These are phyloP conservation scores for Psidium guajava DNA, from an alignment of 345 rosid species.

Conservation along the genomic window DNA sequence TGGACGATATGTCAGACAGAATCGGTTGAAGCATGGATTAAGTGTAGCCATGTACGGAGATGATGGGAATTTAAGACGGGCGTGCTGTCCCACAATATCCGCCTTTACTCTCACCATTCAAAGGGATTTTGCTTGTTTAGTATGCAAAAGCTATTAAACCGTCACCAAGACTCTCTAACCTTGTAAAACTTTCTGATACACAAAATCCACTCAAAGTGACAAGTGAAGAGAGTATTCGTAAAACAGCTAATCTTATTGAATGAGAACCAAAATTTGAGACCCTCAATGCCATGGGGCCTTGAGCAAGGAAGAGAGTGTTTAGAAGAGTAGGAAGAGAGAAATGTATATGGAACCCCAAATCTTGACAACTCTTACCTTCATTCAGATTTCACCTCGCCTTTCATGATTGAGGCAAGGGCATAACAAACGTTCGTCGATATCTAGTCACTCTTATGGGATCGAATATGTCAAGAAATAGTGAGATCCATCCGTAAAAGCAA, in stretches of 20 bases:
- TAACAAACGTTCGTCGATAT: neutral
- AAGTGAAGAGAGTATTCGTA: neutral
- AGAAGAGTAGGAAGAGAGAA: fast-evolving
- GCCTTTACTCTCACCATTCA: neutral
- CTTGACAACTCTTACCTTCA: neutral
- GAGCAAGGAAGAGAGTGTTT: neutral
- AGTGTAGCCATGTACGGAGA: neutral
- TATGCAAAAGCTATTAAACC: neutral
- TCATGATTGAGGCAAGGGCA: neutral
- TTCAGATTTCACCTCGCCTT: neutral
- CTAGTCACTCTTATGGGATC: neutral
- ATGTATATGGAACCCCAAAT: neutral
- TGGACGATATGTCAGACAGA: neutral
- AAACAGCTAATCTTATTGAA: neutral
- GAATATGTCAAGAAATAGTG: neutral
- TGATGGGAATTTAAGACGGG: neutral
- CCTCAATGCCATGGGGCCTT: neutral
- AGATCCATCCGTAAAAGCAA: neutral
- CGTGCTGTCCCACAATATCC: neutral
- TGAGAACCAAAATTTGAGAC: neutral
- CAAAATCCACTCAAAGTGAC: neutral
- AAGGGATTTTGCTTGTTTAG: neutral
- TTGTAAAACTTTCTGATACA: neutral
- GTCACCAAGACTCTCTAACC: neutral
- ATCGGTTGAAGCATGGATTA: neutral